A percentile compares a stretch with the other conserved stretches of the same genome.
Evolutionary conservation across 1,284 basidiomycete genomes (phyloP).

Genomic region (Marasmius oreades): DNA sequence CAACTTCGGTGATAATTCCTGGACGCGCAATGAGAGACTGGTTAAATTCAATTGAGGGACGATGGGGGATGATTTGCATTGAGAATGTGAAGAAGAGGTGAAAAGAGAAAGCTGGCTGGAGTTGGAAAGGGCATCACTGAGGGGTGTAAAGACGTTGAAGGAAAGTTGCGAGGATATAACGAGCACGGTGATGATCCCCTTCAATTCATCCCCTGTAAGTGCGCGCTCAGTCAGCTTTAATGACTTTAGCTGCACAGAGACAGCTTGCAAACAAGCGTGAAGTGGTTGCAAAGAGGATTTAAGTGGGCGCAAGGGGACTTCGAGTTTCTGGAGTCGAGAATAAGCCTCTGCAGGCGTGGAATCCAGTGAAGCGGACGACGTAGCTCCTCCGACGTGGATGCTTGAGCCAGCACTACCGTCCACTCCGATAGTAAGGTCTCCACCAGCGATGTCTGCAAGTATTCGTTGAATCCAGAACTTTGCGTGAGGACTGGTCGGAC

Average conservation of each 20-base stretch:
- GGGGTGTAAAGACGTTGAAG: background rate
- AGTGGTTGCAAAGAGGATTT: conserved; percentile 27
- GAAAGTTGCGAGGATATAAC: background rate
- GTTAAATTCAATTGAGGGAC: background rate
- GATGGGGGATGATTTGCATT: background rate
- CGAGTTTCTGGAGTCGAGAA: conserved; percentile 5
- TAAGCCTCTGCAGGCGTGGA: background rate
- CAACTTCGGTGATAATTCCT: background rate
- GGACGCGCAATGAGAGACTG: background rate
- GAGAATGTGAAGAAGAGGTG: background rate
- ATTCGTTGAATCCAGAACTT: conserved; percentile 37
- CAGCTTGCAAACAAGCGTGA: conserved; percentile 25
- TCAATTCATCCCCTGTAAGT: conserved; percentile 27
- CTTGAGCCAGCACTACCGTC: background rate
- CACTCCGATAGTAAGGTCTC: background rate
- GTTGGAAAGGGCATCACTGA: background rate
- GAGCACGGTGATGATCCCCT: conserved; percentile 22
- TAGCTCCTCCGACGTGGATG: background rate
- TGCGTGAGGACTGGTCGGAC: conserved; percentile 22
- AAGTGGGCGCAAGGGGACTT: conserved; percentile 10
- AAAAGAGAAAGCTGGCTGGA: background rate
- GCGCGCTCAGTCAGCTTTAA: conserved; percentile 31
- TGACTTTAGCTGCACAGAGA: conserved; percentile 27
- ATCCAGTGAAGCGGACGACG: background rate
- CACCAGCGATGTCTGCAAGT: conserved; percentile 19